Evolutionary conservation across 1,284 basidiomycete species (phyloP), one percentile per base, ranked within the genome.

Genomic region (Ustilago cynodontis): DNA sequence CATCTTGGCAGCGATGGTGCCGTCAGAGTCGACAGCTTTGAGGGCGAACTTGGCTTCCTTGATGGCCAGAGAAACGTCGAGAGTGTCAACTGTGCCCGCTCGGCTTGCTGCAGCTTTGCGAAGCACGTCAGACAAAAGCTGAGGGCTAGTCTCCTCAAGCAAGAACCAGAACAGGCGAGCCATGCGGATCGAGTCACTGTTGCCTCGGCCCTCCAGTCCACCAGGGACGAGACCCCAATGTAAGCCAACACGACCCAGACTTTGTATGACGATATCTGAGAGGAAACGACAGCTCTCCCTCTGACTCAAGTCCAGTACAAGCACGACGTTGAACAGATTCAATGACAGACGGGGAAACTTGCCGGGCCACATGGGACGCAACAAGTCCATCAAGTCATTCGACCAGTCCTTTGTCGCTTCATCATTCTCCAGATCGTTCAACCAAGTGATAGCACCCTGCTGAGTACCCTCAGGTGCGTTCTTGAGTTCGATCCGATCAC

Each of bases 371-470:
- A 77, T 64, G 16, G 81, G 82, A 20, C 78, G 77, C 14, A 83
- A 65, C 29, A 79, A 50, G 33, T 73, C 65, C 55, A 74, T 64
- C 45, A 79, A 54, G 13, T 73, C 71, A 28, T 59, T 68, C 14
- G 72, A 66, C 72, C 76, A 78, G 1, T 31, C 41, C 18, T 45
- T 59, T 9, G 71, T 78, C 10, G 59, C 59, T n/a, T 87, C 88
- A 83, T 98, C 95, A 71, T 91, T 92, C 86, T 94, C 92, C 26
- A 98, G 86, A 86, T 98, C 92, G 86, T 98, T 98, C 90, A 92
- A 92, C 90, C 93, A 98, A 0, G 91, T 84, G 56, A 97, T 90
- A 16, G 88, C 89, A 0, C 92, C 93, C 1, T 45, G 35, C 7
- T 29, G 22, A 16, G 41, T 35, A 2, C 49, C 62, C n/a, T 65